A percentile compares a stretch with the other conserved stretches of the same genome.
Conservation (phyloP, 345 rosid genomes). For the Sisymbrium irio region DNA sequence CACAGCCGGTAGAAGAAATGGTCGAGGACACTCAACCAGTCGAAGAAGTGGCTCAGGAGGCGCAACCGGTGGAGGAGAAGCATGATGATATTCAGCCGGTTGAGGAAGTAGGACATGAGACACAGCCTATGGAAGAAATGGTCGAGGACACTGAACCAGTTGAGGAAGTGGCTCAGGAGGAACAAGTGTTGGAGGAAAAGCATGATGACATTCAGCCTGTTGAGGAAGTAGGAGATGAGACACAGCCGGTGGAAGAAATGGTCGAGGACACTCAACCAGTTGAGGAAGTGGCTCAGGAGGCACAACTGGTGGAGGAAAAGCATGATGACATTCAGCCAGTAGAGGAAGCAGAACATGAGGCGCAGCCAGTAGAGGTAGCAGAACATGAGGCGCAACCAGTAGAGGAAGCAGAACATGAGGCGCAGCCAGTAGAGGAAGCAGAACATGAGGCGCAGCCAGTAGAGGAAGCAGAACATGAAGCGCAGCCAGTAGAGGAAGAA, state of each 20-base stretch:
- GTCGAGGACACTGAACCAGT: too few relatives aligned
- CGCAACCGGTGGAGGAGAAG: neutral
- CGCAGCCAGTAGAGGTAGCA: neutral
- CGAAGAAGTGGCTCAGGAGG: constrained; percentile 1
- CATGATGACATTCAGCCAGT: constrained; percentile 27
- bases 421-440: too few relatives aligned
- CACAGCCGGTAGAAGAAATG: constrained; percentile 13
- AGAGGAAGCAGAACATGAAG: constrained; percentile 20
- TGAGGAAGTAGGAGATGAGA: constrained; percentile 19
- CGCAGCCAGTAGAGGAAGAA: too few relatives aligned
- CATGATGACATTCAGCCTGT: too few relatives aligned
- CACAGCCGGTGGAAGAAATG: constrained; percentile 22
- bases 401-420: too few relatives aligned
- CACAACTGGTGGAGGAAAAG: too few relatives aligned
- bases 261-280: too few relatives aligned
- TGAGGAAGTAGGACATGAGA: constrained; percentile 19
- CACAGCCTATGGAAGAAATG: neutral
- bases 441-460: constrained; percentile 20
- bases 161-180: constrained; percentile 23
- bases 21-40: constrained; percentile 15
- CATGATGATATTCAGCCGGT: constrained; percentile 16
- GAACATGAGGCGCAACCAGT: too few relatives aligned
- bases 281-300: too few relatives aligned
- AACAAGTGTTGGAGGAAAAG: neutral
- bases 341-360: constrained; percentile 17